Percentiles rank a stretch among this genome's conserved stretches.
Conservation (phyloP, 176 grass and related monocot species). For the Puccinellia tenuiflora region DNA sequence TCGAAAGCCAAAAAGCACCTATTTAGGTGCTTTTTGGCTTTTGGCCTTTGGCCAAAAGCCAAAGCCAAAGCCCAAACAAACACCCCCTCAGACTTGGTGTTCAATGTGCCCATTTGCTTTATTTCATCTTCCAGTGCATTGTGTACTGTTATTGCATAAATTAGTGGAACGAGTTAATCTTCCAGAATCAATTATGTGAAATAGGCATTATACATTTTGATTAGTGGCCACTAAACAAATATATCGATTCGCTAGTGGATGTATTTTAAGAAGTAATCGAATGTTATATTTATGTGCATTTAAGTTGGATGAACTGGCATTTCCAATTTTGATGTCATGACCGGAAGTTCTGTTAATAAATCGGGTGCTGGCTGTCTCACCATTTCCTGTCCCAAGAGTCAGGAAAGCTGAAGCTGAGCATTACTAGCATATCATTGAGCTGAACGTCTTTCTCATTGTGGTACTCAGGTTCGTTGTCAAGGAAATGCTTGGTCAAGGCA, state of each 20-base stretch:
- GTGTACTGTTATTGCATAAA: not conserved
- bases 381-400: not conserved
- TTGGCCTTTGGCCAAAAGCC: no score
- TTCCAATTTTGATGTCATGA: not conserved
- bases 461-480: conserved; percentile 75
- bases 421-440: conserved; percentile 20
- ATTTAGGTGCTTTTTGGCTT: no score
- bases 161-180: not conserved
- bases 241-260: not conserved
- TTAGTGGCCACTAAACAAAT: not conserved
- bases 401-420: conserved; percentile 7
- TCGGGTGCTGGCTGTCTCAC: not conserved
- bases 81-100: not conserved
- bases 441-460: conserved; percentile 23
- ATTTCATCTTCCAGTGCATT: not conserved
- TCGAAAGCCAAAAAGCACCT: no score
- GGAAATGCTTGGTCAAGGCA: conserved; percentile 98
- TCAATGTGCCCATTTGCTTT: not conserved
- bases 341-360: conserved; percentile 16
- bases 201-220: not conserved
- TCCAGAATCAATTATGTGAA: not conserved
- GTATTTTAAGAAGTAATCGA: not conserved
- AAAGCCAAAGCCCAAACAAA: no score
- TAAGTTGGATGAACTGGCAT: not conserved
- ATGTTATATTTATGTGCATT: not conserved